Base-by-base conservation (phyloP, 441 rosid species). In the Pelargonium exstipulatum region DNA sequence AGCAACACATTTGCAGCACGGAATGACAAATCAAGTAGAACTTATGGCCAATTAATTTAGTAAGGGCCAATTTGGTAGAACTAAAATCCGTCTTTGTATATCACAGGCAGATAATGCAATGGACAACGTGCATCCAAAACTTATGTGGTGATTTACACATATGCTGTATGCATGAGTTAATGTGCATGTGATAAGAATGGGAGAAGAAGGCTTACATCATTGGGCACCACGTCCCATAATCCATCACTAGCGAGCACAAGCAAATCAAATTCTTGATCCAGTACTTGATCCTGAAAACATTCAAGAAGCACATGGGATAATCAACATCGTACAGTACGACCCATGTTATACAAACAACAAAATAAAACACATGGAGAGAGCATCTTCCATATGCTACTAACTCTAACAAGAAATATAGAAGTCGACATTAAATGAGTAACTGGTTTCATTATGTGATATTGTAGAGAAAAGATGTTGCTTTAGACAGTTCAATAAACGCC, bases 171-270 rank as follows among this genome's bases (percentile, higher is more conserved):
- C 57, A 64, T 29, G 62, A n/a, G 48, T 24, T 26, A 62, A 61
- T 22, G 29, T 2, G 58, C 4, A 14, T 12, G 29, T 57, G 26
- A 57, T 20, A 57, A 12, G 32, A 22, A 16, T 22, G n/a, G 35
- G 16, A 48, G n/a, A 57, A 1, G 60, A 18, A 57, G 40, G 60
- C 75, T 64, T 83, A 89, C 99, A 85, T 90, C 98, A 78, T 95
- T 95, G 10, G 90, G 91, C 9, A 95, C 89, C 8, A 90, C 99
- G 82, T 95, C 98, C 99, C 99, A 92, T 62, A 95, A 73, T 73
- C 99, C 99, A 78, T 92, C 99, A 77, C 96, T 95, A 60, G 97
- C 98, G 71, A 92, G 91, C 65, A 95, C 92, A 61, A 95, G 95
- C 74, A 89, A 73, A 74, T 92, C 96, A 4, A 87, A 68, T 66